These are phyloP conservation scores for Saccharomyces kudriavzevii DNA, from an alignment of 805 yeast genomes.

Conservation along the genomic window DNA sequence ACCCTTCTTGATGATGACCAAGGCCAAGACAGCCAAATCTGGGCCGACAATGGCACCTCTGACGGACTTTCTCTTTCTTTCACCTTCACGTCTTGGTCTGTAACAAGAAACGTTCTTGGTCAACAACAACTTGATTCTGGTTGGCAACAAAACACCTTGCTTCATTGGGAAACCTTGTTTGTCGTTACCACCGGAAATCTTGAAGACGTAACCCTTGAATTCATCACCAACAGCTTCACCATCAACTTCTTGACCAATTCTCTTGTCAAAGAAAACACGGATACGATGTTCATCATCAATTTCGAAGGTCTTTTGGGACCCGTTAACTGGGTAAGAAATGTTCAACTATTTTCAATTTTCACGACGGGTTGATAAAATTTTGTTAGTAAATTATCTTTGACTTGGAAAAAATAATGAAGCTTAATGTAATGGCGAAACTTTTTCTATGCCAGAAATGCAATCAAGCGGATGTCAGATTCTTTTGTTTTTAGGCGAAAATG, in stretches of 20 bases:
- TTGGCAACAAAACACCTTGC: conserved; percentile 99
- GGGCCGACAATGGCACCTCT: conserved; percentile 98
- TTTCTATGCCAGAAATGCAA: background rate
- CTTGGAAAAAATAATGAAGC: background rate
- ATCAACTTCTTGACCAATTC: conserved; percentile 99
- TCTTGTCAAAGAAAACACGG: conserved; percentile 97
- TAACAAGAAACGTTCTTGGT: conserved; percentile 94
- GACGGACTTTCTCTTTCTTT: conserved; percentile 99
- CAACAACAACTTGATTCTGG: conserved; percentile 95
- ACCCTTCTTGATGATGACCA: conserved; percentile 94
- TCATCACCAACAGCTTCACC: conserved; percentile 98
- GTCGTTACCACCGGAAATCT: conserved; percentile 99
- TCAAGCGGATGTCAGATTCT: background rate
- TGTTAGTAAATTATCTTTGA: background rate
- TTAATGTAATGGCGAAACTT: background rate
- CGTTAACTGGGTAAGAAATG: conserved; percentile 99
- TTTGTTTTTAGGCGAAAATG: background rate
- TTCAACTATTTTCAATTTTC: conserved; percentile 54
- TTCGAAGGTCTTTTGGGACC: conserved; percentile 96
- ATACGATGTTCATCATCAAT: conserved; percentile 98
- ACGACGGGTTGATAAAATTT: background rate
- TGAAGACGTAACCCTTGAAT: conserved; percentile 98
- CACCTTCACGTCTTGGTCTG: conserved; percentile 99
- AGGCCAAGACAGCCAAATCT: conserved; percentile 92
- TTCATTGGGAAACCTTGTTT: conserved; percentile 99